phyloP scores from a whole-genome alignment of 306 rosid species.

The Cicer chorassanicum region DNA sequence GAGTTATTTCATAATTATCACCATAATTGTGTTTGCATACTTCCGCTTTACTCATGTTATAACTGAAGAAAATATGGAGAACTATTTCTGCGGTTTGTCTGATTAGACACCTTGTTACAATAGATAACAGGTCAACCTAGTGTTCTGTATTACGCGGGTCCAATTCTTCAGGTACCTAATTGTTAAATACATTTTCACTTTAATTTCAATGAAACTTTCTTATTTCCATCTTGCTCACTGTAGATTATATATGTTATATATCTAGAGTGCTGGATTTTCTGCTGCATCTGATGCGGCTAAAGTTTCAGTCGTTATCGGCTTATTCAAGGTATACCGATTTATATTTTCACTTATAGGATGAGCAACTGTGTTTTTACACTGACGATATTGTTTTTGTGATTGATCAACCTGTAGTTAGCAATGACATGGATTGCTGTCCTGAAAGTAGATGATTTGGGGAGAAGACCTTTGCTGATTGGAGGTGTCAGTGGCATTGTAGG shows the following conservation, averaged over 20 bases:
- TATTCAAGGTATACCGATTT: constrained; percentile 74
- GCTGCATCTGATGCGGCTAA: constrained; percentile 95
- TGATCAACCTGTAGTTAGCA: constrained; percentile 62
- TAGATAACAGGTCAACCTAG: constrained; percentile 99
- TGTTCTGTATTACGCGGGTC: constrained; percentile 92
- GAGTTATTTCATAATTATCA: constrained; percentile 20
- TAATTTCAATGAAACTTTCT: constrained; percentile 25
- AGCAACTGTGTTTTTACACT: constrained; percentile 24
- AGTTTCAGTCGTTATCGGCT: constrained; percentile 90
- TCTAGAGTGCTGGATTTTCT: constrained; percentile 92
- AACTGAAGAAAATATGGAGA: constrained; percentile 47
- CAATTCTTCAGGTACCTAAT: constrained; percentile 86
- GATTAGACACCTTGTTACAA: constrained; percentile 52
- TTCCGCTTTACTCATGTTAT: constrained; percentile 38
- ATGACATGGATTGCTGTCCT: constrained; percentile 91
- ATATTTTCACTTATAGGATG: constrained; percentile 31
- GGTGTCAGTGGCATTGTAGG: constrained; percentile 97
- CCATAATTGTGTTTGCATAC: constrained; percentile 7
- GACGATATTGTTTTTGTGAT: constrained; percentile 35
- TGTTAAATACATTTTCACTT: constrained; percentile 32
- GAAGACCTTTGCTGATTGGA: constrained; percentile 83
- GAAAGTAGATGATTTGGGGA: constrained; percentile 95
- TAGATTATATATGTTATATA: constrained; percentile 34
- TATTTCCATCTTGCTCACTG: constrained; percentile 41
- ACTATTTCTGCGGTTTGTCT: constrained; percentile 35